Evolutionary conservation across 768 basidiomycete species (phyloP).

Genomic region (Macrocybe gigantea): DNA sequence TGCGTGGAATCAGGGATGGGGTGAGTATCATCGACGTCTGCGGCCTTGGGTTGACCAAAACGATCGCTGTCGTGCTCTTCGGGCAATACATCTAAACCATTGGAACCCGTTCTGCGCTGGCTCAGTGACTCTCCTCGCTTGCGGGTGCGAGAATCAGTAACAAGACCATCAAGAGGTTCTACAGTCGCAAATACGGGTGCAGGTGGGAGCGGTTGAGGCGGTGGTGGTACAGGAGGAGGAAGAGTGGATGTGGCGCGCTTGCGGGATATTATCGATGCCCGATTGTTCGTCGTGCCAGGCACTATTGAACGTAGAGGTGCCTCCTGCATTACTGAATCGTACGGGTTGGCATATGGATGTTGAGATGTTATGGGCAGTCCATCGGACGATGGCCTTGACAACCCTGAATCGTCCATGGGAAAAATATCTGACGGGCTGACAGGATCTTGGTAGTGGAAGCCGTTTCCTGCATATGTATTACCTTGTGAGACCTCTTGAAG

Average conservation of each 20-base stretch:
- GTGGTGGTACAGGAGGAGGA: slow-evolving; percentile 63
- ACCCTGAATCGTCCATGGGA: slow-evolving; percentile 28
- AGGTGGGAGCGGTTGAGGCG: slow-evolving; percentile 53
- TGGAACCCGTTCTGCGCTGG: slow-evolving; percentile 52
- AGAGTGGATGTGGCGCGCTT: slow-evolving; percentile 45
- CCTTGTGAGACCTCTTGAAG: slow-evolving; percentile 30
- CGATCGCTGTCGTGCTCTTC: slow-evolving; percentile 48
- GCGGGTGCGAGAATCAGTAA: slow-evolving; percentile 30
- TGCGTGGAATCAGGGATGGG: slow-evolving; percentile 36
- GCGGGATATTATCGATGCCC: slow-evolving; percentile 31
- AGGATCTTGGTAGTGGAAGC: slow-evolving; percentile 23
- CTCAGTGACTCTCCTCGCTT: slow-evolving; percentile 43
- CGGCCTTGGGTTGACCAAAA: slow-evolving; percentile 22
- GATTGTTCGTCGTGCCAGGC: slow-evolving; percentile 19
- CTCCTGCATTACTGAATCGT: slow-evolving; percentile 22
- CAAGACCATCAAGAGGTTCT: slow-evolving; percentile 23
- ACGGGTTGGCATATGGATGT: slow-evolving; percentile 51
- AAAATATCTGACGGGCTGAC: slow-evolving; percentile 41
- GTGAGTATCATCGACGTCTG: neutral
- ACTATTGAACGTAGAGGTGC: neutral
- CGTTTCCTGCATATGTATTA: slow-evolving; percentile 27
- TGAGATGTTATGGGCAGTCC: slow-evolving; percentile 25
- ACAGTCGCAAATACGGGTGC: slow-evolving; percentile 34
- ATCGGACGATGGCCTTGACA: slow-evolving; percentile 20
- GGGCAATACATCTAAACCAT: slow-evolving; percentile 51